These are phyloP conservation scores for Pseudogymnoascus sp. DNA, from an alignment of 2,329 filamentous ascomycete species.

Conservation along the genomic window DNA sequence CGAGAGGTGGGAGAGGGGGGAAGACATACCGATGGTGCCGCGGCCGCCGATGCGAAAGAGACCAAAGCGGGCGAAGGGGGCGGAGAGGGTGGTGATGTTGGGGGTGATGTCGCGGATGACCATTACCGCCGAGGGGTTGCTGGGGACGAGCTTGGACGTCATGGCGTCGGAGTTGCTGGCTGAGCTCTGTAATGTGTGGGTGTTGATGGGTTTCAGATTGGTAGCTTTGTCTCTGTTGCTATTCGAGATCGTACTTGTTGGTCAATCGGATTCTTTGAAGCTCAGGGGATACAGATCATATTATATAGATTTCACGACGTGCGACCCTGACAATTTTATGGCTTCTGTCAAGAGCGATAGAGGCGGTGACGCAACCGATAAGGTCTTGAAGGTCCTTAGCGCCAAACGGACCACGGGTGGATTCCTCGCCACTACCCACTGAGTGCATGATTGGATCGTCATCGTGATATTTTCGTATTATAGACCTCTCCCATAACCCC, in stretches of 20 bases:
- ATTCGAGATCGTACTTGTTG: neutral
- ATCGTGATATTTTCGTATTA: neutral
- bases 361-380: neutral
- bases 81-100: conserved; percentile 68
- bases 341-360: neutral
- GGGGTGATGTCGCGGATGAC: conserved; percentile 81
- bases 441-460: neutral
- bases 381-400: neutral
- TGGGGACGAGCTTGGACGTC: conserved; percentile 46
- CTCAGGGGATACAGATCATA: neutral
- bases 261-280: neutral
- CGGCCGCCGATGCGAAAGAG: conserved; percentile 76
- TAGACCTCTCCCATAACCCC: neutral
- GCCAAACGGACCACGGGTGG: neutral
- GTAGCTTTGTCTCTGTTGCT: neutral
- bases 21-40: conserved; percentile 67
- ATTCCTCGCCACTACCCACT: neutral
- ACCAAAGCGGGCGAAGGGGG: conserved; percentile 80
- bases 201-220: neutral
- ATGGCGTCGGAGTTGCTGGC: neutral
- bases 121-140: conserved; percentile 75
- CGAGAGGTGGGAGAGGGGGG: neutral
- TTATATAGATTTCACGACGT: neutral
- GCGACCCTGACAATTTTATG: neutral
- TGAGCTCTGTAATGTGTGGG: neutral